Percentiles rank a stretch among this genome's conserved stretches.
These are phyloP conservation scores for Melastoma candidum DNA, from an alignment of 441 rosid genomes.

Conservation along the genomic window DNA sequence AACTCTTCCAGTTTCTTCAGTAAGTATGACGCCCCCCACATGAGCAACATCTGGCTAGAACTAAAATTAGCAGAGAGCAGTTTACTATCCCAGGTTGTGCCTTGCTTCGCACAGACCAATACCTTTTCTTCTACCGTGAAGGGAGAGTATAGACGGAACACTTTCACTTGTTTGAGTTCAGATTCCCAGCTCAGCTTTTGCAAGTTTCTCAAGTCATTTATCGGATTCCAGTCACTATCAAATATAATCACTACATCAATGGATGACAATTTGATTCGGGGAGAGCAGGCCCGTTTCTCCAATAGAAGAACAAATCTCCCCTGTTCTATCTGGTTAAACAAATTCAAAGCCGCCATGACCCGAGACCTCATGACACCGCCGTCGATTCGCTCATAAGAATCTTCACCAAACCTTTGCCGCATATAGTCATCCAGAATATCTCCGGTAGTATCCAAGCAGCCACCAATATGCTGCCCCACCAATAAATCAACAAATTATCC, in stretches of 20 bases:
- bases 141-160: constrained; percentile 66
- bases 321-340: constrained; percentile 54
- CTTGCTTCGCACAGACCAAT: constrained; percentile 60
- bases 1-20: constrained; percentile 57
- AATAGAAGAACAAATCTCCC: constrained; percentile 70
- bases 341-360: constrained; percentile 50
- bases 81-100: constrained; percentile 32
- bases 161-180: constrained; percentile 39
- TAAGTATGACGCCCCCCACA: constrained; percentile 75
- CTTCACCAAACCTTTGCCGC: constrained; percentile 65
- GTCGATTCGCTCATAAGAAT: constrained; percentile 76
- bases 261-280: constrained; percentile 63
- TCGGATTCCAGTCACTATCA: constrained; percentile 75
- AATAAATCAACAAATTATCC: constrained; percentile 1
- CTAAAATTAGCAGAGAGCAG: constrained; percentile 31
- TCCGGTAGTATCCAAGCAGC: constrained; percentile 38
- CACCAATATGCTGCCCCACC: constrained; percentile 46
- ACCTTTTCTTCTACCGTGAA: constrained; percentile 76
- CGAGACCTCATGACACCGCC: constrained; percentile 30
- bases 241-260: constrained; percentile 66
- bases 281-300: constrained; percentile 77
- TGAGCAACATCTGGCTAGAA: constrained; percentile 53
- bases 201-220: constrained; percentile 57
- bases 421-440: constrained; percentile 85
- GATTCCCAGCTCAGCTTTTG: constrained; percentile 69